phyloP scores from a whole-genome alignment of 2,329 filamentous ascomycete genomes.

The Trichophyton rubrum region DNA sequence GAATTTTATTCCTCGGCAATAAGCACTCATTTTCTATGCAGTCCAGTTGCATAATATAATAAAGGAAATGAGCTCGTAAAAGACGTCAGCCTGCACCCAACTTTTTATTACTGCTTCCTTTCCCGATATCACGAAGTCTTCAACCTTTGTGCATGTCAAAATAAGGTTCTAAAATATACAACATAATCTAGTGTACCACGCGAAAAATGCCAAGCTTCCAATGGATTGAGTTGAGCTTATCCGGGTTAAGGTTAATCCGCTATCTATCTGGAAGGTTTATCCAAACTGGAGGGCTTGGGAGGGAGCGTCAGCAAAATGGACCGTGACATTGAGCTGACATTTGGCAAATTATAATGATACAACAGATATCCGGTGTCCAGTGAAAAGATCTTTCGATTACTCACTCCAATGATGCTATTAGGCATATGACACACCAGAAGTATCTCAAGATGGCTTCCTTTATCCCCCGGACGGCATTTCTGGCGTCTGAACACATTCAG shows the following conservation, averaged over 20 bases:
- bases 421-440: background rate
- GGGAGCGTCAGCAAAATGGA: too few species aligned
- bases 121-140: background rate
- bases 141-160: background rate
- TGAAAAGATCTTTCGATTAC: background rate
- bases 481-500: constrained; percentile 60
- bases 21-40: background rate
- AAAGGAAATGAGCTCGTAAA: too few species aligned
- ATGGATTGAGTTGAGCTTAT: too few species aligned
- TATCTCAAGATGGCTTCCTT: constrained; percentile 37
- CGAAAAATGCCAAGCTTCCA: background rate
- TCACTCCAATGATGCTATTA: background rate
- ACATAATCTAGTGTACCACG: background rate
- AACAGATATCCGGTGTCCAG: background rate
- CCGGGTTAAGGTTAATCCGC: background rate
- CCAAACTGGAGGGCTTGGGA: too few species aligned
- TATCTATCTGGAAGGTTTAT: too few species aligned
- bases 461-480: constrained; percentile 60
- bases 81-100: background rate
- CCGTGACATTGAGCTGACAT: background rate
- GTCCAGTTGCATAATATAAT: background rate
- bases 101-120: background rate
- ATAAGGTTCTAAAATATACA: background rate
- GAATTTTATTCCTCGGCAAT: background rate
- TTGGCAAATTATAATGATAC: background rate